Evolutionary conservation across 2,329 filamentous ascomycete species (phyloP).

Genomic region (Rhynchosporium graminicola): DNA sequence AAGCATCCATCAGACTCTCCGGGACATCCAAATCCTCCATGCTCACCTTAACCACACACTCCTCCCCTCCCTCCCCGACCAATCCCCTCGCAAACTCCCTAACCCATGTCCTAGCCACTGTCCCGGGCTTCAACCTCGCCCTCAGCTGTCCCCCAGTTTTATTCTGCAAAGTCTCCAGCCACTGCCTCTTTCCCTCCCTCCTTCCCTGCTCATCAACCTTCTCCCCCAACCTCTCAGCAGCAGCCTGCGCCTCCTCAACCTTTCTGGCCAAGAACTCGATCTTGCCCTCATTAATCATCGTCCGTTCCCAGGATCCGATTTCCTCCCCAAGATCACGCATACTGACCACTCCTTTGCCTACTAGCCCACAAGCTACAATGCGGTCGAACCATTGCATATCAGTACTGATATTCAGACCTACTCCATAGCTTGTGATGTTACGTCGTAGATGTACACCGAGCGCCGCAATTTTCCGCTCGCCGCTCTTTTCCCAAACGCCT

Average conservation of each 20-base stretch:
- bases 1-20: conserved; percentile 10
- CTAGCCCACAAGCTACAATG: conserved; percentile 88
- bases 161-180: conserved; percentile 8
- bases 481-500: conserved; percentile 31
- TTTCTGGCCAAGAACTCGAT: not conserved
- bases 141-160: conserved; percentile 16
- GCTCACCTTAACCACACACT: conserved; percentile 18
- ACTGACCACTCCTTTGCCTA: conserved; percentile 77
- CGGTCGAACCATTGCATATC: conserved; percentile 65
- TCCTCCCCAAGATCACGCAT: conserved; percentile 45
- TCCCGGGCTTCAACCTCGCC: conserved; percentile 18
- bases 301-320: conserved; percentile 41
- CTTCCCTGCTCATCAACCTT: not conserved
- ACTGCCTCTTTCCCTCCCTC: conserved; percentile 10
- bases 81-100: conserved; percentile 28
- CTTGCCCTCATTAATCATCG: not conserved
- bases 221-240: not conserved
- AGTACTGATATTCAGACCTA: conserved; percentile 76
- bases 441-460: conserved; percentile 88
- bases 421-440: conserved; percentile 80
- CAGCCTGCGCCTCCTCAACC: not conserved
- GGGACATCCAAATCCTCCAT: conserved; percentile 20
- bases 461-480: conserved; percentile 77
- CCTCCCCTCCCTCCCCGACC: conserved; percentile 20
- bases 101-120: conserved; percentile 28